These are phyloP conservation scores for Aspergillus sp. DNA, from an alignment of 2,329 filamentous ascomycete genomes.

Conservation along the genomic window DNA sequence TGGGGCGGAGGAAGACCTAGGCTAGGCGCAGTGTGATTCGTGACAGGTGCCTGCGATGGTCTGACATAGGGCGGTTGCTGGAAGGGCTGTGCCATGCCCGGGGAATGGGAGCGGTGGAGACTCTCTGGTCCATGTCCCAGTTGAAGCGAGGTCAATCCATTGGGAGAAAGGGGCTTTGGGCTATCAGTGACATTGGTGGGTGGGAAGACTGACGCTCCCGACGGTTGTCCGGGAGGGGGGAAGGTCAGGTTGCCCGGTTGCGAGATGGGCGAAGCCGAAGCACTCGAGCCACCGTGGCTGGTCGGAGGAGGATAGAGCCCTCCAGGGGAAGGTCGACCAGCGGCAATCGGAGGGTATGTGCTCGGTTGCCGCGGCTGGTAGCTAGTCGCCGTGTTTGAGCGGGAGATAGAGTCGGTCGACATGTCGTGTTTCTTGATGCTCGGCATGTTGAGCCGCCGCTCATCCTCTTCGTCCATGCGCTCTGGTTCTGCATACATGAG, in stretches of 20 bases:
- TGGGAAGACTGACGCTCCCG: conserved; percentile 62
- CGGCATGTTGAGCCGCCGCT: conserved; percentile 55
- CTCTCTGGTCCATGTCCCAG: conserved; percentile 34
- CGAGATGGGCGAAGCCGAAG: conserved; percentile 55
- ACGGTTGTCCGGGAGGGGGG: conserved; percentile 36
- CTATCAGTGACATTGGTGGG: conserved; percentile 78
- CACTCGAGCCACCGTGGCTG: conserved; percentile 55
- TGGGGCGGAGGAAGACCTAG: conserved; percentile 38
- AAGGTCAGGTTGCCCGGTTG: conserved; percentile 38
- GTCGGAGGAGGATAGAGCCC: conserved; percentile 63
- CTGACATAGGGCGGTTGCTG: conserved; percentile 34
- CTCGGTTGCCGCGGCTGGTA: conserved; percentile 65
- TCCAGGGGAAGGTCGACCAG: conserved; percentile 47
- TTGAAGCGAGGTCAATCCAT: conserved; percentile 38
- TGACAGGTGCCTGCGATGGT: conserved; percentile 17
- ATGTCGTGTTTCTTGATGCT: conserved; percentile 70
- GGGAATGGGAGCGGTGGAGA: conserved; percentile 43
- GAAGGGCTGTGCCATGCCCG: conserved; percentile 41
- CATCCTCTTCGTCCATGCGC: conserved; percentile 50
- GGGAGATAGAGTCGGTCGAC: conserved; percentile 51
- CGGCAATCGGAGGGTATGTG: conserved; percentile 73
- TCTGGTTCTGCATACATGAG: conserved; percentile 57
- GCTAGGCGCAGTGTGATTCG: conserved; percentile 22
- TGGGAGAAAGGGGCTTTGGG: conserved; percentile 70
- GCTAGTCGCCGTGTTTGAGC: conserved; percentile 37